Evolutionary conservation across 1,284 basidiomycete genomes (phyloP).

Genomic region (Ustilago loliicola): DNA sequence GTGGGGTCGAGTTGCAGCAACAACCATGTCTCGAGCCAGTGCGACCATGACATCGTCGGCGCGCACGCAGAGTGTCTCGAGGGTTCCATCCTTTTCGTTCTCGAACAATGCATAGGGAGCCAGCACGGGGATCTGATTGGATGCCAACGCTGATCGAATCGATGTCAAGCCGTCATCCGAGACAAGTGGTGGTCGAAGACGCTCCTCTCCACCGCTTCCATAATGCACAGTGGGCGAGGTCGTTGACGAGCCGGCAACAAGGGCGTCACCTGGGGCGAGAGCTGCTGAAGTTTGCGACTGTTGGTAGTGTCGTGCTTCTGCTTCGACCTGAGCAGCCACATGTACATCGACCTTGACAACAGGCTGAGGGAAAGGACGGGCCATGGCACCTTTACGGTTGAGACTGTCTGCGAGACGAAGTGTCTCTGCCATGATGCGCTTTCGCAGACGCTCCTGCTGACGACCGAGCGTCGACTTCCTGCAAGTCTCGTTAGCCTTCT

Average conservation of each 20-base stretch:
- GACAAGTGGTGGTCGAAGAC: conserved; percentile 71
- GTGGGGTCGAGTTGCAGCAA: conserved; percentile 51
- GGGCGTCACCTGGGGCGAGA: conserved; percentile 11
- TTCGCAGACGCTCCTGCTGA: conserved; percentile 71
- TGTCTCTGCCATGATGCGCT: conserved; percentile 80
- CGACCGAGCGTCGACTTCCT: conserved; percentile 31
- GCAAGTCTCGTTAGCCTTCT: conserved; percentile 13
- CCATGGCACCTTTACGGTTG: conserved; percentile 84
- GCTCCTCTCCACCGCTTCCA: conserved; percentile 35
- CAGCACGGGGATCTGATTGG: conserved; percentile 95
- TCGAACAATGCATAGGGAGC: conserved; percentile 94
- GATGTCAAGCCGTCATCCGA: conserved; percentile 81
- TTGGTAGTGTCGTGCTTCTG: conserved; percentile 31
- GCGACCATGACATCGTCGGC: conserved; percentile 92
- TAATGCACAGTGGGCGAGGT: conserved; percentile 34
- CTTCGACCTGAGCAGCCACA: conserved; percentile 37
- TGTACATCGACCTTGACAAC: conserved; percentile 57
- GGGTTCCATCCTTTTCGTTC: conserved; percentile 71
- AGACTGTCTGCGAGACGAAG: conserved; percentile 80
- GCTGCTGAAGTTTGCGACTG: conserved; percentile 13
- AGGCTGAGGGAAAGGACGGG: conserved; percentile 79
- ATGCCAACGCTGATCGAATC: conserved; percentile 86
- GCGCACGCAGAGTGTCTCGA: conserved; percentile 85
- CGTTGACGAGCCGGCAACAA: conserved; percentile 28
- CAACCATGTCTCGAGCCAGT: conserved; percentile 86